Base-by-base conservation (phyloP, 2,329 filamentous ascomycete genomes). In the Monosporascus ibericus region DNA sequence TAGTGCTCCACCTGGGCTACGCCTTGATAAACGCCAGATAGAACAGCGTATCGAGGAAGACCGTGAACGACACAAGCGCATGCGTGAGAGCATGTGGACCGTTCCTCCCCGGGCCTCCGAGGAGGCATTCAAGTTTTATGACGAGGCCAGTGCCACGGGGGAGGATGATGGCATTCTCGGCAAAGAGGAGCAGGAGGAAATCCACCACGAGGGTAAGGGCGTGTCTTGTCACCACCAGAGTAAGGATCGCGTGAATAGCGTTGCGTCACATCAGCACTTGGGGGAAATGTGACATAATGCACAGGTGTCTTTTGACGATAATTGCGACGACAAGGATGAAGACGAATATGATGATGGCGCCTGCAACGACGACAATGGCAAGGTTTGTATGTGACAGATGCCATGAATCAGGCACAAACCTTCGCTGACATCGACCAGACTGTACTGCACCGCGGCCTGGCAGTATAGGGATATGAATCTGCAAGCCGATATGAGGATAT, bases 1-100 rank as follows among this genome's bases (percentile, higher is more conserved):
- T 25, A 58, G 57, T 36, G 58, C 67, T 8, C 52, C 52, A 17
- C 54, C 24, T 14, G 44, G 53, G 5, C 70, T 72, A 27, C 69
- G 73, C 17, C 69, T 94, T 49, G 90, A 96, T 64, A 94, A 92
- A 71, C 81, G 87, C 52, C 89, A 96, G 72, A 88, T 96, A 50
- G 92, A 97, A 72, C 92, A 97, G 74, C 80, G 94, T 40, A 96
- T 99, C 57, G 95, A 99, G 63, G 95, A 99, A 71, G 94, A 99
- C 70, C 79, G 94, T 3, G 94, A 99, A 70, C 78, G 94, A 44
- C 95, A 99, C 70, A 99, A 99, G 76, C 77, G 92, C 44, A 75
- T 92, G 63, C 77, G 94, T 22, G 94, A 99, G 72, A 91, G 86
- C 62, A 95, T 96, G 57, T 99, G 95, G 94, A 90, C 91, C 0